A percentile compares a stretch with the other conserved stretches of the same genome.
Conservation (phyloP, 345 rosid species). For the Reutealis trisperma region DNA sequence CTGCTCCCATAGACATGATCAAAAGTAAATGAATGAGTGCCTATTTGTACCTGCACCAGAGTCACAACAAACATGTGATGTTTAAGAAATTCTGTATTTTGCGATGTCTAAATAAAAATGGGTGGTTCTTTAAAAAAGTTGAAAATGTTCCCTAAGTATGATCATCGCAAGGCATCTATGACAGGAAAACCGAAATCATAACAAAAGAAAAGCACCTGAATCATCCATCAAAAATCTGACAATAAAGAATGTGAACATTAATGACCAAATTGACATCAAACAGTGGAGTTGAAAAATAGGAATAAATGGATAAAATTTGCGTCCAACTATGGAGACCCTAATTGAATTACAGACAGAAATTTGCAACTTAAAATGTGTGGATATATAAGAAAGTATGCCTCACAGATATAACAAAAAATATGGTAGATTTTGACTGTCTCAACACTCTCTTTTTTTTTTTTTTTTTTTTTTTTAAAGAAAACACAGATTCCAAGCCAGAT, state of each 20-base stretch:
- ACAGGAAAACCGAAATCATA: background rate
- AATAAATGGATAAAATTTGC: background rate
- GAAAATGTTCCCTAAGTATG: background rate
- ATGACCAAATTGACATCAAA: background rate
- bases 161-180: background rate
- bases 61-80: constrained; percentile 8
- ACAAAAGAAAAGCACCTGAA: background rate
- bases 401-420: background rate
- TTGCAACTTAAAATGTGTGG: background rate
- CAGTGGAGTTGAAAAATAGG: background rate
- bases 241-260: background rate
- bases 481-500: background rate
- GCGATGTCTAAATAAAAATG: background rate
- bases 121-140: background rate
- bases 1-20: constrained; percentile 97
- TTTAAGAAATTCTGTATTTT: too few species aligned
- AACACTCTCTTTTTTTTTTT: too few species aligned
- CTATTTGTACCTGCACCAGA: constrained; percentile 80
- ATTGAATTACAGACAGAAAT: background rate
- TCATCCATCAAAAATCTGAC: background rate
- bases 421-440: background rate
- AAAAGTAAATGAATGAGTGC: constrained; percentile 92
- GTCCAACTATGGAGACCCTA: too few species aligned
- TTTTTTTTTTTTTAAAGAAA: too few species aligned
- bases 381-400: background rate